These are phyloP conservation scores for Arachis monticola DNA, from an alignment of 331 rosid species.

Conservation along the genomic window DNA sequence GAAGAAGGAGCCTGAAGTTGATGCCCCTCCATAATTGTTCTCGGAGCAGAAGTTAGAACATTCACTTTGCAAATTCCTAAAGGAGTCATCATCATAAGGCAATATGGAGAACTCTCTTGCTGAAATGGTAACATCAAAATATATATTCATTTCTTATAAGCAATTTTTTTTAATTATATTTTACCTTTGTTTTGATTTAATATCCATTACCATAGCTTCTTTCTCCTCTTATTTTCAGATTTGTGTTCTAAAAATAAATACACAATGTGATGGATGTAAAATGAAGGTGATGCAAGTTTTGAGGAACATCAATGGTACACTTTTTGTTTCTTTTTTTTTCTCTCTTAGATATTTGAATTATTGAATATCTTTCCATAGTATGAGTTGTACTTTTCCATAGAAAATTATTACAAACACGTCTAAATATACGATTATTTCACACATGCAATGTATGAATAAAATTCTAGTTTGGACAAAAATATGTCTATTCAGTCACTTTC, in stretches of 20 bases:
- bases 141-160: background rate
- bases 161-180: background rate
- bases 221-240: constrained; percentile 36
- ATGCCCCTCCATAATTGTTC: background rate
- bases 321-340: background rate
- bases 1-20: background rate
- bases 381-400: constrained; percentile 1
- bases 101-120: constrained; percentile 51
- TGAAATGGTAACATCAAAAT: constrained; percentile 49
- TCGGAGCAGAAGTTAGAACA: background rate
- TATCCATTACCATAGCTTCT: background rate
- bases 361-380: background rate
- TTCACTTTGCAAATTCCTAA: background rate
- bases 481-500: constrained; percentile 19
- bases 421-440: background rate
- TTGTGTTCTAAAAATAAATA: constrained; percentile 49
- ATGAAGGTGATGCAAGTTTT: constrained; percentile 44
- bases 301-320: constrained; percentile 44
- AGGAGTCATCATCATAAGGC: no score
- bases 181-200: background rate
- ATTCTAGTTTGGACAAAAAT: constrained; percentile 13
- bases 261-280: constrained; percentile 51
- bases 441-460: background rate
- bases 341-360: background rate
- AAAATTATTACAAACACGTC: constrained; percentile 7